Evolutionary conservation across 192 early-diverging fungal genomes (phyloP).

Genomic region (Geranomyces michiganensis): DNA sequence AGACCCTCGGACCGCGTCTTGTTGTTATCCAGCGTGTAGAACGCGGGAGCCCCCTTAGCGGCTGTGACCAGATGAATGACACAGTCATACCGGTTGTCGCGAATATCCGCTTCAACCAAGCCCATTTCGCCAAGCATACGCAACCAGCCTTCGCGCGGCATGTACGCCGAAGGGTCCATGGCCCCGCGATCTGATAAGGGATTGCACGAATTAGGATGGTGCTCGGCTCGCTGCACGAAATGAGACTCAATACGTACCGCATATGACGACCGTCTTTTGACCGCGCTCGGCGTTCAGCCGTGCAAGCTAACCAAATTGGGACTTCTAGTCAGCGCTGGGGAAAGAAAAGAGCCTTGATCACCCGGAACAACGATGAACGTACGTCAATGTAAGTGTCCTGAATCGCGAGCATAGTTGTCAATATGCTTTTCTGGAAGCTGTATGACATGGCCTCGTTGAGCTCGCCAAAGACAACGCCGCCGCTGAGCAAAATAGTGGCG

Average conservation of each 20-base stretch:
- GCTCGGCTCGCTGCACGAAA: background rate
- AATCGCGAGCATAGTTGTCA: conserved; percentile 46
- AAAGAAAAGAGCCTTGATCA: too few species aligned
- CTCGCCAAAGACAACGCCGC: conserved; percentile 38
- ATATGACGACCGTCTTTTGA: conserved; percentile 49
- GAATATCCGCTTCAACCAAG: conserved; percentile 42
- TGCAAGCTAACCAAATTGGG: conserved; percentile 27
- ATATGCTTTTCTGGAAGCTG: conserved; percentile 45
- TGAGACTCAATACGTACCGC: conserved; percentile 25
- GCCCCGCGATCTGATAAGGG: conserved; percentile 35
- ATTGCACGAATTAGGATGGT: background rate
- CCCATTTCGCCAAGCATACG: conserved; percentile 41
- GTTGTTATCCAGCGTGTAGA: conserved; percentile 51
- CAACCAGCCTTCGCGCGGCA: conserved; percentile 39
- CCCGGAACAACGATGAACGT: background rate
- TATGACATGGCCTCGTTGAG: conserved; percentile 31
- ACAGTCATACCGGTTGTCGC: conserved; percentile 51
- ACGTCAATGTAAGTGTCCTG: conserved; percentile 48
- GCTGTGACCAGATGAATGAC: conserved; percentile 52
- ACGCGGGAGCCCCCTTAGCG: conserved; percentile 48
- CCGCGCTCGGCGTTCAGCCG: conserved; percentile 41
- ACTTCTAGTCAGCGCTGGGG: too few species aligned
- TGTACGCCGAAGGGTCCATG: conserved; percentile 53
- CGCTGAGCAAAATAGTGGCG: conserved; percentile 42
- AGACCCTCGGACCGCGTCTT: conserved; percentile 43